Base-by-base conservation (phyloP, 1,284 basidiomycete species). In the Ceratobasidium sp. region DNA sequence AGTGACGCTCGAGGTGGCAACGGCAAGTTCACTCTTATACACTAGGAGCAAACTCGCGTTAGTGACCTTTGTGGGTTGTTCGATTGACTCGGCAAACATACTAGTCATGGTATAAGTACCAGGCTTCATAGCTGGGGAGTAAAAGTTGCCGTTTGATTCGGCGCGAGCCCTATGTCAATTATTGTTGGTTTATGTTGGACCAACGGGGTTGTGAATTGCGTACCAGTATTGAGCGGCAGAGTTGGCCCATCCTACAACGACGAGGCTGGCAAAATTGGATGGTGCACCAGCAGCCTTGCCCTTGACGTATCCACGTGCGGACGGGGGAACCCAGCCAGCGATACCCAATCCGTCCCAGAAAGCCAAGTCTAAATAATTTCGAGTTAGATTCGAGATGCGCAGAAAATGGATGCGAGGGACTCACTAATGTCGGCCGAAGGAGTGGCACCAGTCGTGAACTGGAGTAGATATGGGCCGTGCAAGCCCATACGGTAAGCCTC, bases 191-290 rank as follows among this genome's bases (percentile, higher is more conserved):
- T 42, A 5, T 10, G 32, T 17, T 22, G 38, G 29, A n/a, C 29
- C 27, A 34, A 6, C 31, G 35, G 20, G n/a, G 54, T n/a, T n/a
- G 13, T 56, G 32, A 62, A 20, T 20, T 7, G 50, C 62, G n/a
- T 43, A 67, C 82, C 82, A 84, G 73, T 83, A 84, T 72, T 83
- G 82, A 13, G 81, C 80, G 22, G 76, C 80, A 17, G 79, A 77
- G 71, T 81, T 83, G 79, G 81, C 75, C 34, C 34, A 52, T 10
- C 71, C 82, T 82, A 15, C 80, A 80, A 32, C 32, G 12, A 67
- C 50, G 8, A 67, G 22, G 38, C 34, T 73, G 38, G 79, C 74
- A 52, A 75, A 74, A 12, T 78, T 79, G 53, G 80, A 79, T 6
- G 82, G 78, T 6, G 79, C 80, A 7, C 82, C 82, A 31, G 80